phyloP scores from a whole-genome alignment of 2,329 filamentous ascomycete species.

The Coniosporium tulheliwenetii region DNA sequence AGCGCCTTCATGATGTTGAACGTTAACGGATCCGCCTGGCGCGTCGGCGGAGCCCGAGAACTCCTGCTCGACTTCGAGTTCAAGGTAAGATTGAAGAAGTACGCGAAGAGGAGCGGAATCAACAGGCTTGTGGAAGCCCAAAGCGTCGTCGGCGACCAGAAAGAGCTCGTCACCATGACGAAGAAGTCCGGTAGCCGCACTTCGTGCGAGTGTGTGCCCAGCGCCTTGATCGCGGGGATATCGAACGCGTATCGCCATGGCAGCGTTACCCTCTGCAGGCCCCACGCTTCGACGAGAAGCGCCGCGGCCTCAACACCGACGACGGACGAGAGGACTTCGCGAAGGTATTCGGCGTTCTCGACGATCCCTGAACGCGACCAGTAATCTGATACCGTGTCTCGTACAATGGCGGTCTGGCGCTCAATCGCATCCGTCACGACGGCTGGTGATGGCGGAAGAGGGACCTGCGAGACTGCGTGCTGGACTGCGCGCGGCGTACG shows the following conservation, averaged over 20 bases:
- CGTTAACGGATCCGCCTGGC: constrained; percentile 55
- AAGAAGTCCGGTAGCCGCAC: constrained; percentile 71
- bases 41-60: constrained; percentile 7
- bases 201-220: constrained; percentile 42
- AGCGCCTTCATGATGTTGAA: constrained; percentile 85
- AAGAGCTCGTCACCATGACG: constrained; percentile 54
- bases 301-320: constrained; percentile 55
- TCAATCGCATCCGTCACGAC: constrained; percentile 65
- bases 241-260: constrained; percentile 58
- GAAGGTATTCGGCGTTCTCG: constrained; percentile 48
- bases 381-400: constrained; percentile 46
- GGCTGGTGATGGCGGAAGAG: constrained; percentile 67
- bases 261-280: constrained; percentile 55
- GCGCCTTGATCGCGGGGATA: constrained; percentile 42
- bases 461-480: constrained; percentile 1
- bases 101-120: constrained; percentile 57
- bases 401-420: constrained; percentile 49
- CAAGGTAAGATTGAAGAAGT: constrained; percentile 77
- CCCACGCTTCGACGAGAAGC: constrained; percentile 52
- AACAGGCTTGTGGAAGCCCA: constrained; percentile 62
- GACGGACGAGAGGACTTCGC: constrained; percentile 57
- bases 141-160: constrained; percentile 69
- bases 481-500: too few relatives aligned
- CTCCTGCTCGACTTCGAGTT: constrained; percentile 20
- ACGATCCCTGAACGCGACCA: constrained; percentile 53